Conservation (phyloP, 176 grass and related monocot genomes). For the Pontederia crassipes region DNA sequence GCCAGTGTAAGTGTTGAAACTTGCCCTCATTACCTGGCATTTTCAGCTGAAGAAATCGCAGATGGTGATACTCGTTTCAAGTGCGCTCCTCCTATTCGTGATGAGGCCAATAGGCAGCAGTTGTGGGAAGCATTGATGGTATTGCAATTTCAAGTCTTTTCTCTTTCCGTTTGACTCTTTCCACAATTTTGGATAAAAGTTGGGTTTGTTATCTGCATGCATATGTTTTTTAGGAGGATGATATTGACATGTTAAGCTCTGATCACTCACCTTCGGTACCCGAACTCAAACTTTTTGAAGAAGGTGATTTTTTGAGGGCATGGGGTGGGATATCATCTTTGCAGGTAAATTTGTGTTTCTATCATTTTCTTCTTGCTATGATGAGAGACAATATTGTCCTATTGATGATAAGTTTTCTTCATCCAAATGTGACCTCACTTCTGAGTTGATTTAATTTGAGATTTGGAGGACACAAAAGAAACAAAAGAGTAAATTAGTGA, state of each 20-base stretch:
- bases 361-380: not conserved
- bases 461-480: too few relatives aligned
- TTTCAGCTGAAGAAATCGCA: slow-evolving; percentile 80
- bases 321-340: slow-evolving; percentile 98
- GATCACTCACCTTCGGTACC: slow-evolving; percentile 92
- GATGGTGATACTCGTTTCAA: slow-evolving; percentile 93
- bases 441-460: too few relatives aligned
- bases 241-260: slow-evolving; percentile 97
- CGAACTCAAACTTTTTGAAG: slow-evolving; percentile 77
- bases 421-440: too few relatives aligned
- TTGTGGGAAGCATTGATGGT: slow-evolving; percentile 89
- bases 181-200: slow-evolving; percentile 4
- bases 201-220: not conserved
- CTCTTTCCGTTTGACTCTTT: not conserved
- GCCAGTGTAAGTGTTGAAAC: slow-evolving; percentile 83
- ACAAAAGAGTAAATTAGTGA: too few relatives aligned
- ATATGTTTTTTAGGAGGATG: slow-evolving; percentile 43
- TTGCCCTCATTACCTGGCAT: slow-evolving; percentile 93
- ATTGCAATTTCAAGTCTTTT: slow-evolving; percentile 16
- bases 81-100: slow-evolving; percentile 83
- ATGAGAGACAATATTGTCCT: not conserved
- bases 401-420: too few relatives aligned
- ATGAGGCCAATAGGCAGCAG: slow-evolving; percentile 58
- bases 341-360: slow-evolving; percentile 35
- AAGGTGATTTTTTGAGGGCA: slow-evolving; percentile 90